These are phyloP conservation scores for Zymoseptoria ardabiliae DNA, from an alignment of 2,329 filamentous ascomycete genomes.

Conservation along the genomic window DNA sequence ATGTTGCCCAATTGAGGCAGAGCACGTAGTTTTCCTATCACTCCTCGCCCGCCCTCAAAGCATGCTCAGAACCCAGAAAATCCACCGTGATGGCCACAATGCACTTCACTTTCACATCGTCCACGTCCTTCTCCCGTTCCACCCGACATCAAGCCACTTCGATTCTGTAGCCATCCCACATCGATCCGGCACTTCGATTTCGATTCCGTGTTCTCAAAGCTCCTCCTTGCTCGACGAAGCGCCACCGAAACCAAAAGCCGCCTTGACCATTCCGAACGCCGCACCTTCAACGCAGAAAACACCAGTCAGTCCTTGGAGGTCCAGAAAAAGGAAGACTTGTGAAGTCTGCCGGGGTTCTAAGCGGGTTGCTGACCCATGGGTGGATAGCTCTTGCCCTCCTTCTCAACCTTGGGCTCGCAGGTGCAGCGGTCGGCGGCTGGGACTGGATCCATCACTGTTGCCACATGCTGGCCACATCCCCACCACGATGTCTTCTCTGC, in stretches of 20 bases:
- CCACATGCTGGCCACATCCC: conserved; percentile 38
- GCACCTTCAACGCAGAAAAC: conserved; percentile 15
- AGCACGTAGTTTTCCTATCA: neutral
- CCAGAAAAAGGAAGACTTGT: neutral
- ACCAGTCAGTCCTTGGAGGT: conserved; percentile 3
- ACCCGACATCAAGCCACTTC: neutral
- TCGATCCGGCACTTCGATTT: neutral
- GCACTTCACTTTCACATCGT: neutral
- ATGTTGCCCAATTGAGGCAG: neutral
- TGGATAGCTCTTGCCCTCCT: conserved; percentile 56
- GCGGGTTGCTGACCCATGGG: conserved; percentile 45
- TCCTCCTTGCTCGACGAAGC: conserved; percentile 17
- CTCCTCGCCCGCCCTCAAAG: neutral
- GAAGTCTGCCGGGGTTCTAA: neutral
- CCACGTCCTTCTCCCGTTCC: neutral
- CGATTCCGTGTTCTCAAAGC: conserved; percentile 8
- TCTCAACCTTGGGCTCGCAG: conserved; percentile 57
- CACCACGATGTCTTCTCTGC: conserved; percentile 30
- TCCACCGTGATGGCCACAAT: conserved; percentile 7
- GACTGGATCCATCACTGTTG: conserved; percentile 56
- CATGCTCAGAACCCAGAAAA: neutral
- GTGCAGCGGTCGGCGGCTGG: conserved; percentile 55
- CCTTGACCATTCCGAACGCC: conserved; percentile 26
- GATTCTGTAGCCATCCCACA: neutral
- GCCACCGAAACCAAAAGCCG: conserved; percentile 23